Evolutionary conservation across 495 filamentous ascomycete species (phyloP), one percentile per base, ranked within the genome.

Genomic region (Aspergillus wentii): DNA sequence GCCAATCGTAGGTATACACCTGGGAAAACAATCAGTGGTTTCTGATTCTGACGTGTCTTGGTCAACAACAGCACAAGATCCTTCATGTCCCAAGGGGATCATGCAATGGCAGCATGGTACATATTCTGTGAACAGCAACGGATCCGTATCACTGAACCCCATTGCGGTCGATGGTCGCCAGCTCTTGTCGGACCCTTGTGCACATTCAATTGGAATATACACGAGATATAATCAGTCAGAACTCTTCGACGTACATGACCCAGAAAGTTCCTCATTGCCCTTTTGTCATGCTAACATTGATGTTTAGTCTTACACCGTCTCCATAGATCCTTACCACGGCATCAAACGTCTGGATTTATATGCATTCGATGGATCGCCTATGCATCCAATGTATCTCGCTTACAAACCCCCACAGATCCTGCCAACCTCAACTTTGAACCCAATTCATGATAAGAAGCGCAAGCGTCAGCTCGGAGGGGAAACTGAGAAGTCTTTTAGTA

Each of bases 91-190:
- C 1, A 59, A 66, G 31, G 83, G 77, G 8, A 72, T 88, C 11
- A 76, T 88, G 68, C 85, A 88, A 56, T 90, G 78, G 71, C 85
- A 90, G 50, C 85, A 90, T 53, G 85, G 86, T 20, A 72, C 59
- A 35, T 86, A 75, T 49, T 61, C 54, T 3, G 49, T 75, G 35
- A 64, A 68, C 27, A 51, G 64, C 16, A 75, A 84, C 46, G 76
- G 78, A 21, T 80, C 77, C 7, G 57, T 90, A 19, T 59, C 56
- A 8, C 63, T 88, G 29, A 68, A 56, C 0, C 85, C 86, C 1
- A 78, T 87, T 37, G 68, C 61, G 10, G 75, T 79, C 2, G 85
- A 90, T 55, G 85, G 85, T 10, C 74, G 85, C 30, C 82, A 88
- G 56, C 57, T 89, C 4, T 57, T 78, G 23, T 88, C 84, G 4